These are phyloP conservation scores for Zoysia matrella DNA, from an alignment of 202 grass and related monocot genomes.

Conservation along the genomic window DNA sequence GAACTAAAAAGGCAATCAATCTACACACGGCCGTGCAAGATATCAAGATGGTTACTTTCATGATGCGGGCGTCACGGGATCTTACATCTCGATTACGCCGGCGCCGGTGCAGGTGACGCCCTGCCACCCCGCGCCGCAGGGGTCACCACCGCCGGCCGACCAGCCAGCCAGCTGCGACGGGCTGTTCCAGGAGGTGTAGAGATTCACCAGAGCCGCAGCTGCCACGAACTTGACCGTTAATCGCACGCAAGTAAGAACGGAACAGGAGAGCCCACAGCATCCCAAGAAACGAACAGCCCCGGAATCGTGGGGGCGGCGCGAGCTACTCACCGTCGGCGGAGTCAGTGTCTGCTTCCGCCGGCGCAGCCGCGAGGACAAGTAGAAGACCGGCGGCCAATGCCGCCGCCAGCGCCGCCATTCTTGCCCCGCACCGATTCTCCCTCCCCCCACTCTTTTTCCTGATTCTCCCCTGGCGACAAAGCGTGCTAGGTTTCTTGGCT, in stretches of 20 bases:
- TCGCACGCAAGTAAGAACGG: not conserved
- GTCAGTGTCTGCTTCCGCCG: constrained; percentile 71
- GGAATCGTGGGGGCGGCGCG: not conserved
- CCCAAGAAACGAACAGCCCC: constrained; percentile 35
- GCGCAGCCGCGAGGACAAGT: constrained; percentile 36
- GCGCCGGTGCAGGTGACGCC: constrained; percentile 89
- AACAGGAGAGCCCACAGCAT: not conserved
- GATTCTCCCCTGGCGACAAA: constrained; percentile 31
- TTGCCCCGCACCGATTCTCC: constrained; percentile 18
- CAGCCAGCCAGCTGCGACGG: constrained; percentile 82
- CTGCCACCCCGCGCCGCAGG: constrained; percentile 83
- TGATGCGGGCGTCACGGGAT: constrained; percentile 21
- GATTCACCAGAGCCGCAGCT: constrained; percentile 87
- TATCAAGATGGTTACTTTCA: not conserved
- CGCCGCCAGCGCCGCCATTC: constrained; percentile 60
- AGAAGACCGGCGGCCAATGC: constrained; percentile 52
- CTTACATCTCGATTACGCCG: constrained; percentile 87
- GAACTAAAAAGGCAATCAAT: constrained; percentile 21
- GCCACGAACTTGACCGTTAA: constrained; percentile 37
- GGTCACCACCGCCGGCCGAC: constrained; percentile 79
- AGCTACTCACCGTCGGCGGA: constrained; percentile 63
- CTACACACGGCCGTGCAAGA: constrained; percentile 1
- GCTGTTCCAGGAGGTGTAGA: constrained; percentile 84
- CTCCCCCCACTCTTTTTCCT: not conserved
- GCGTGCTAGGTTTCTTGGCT: not conserved